These are phyloP conservation scores for Cryomyces minteri DNA, from an alignment of 495 filamentous ascomycete species.

Conservation along the genomic window DNA sequence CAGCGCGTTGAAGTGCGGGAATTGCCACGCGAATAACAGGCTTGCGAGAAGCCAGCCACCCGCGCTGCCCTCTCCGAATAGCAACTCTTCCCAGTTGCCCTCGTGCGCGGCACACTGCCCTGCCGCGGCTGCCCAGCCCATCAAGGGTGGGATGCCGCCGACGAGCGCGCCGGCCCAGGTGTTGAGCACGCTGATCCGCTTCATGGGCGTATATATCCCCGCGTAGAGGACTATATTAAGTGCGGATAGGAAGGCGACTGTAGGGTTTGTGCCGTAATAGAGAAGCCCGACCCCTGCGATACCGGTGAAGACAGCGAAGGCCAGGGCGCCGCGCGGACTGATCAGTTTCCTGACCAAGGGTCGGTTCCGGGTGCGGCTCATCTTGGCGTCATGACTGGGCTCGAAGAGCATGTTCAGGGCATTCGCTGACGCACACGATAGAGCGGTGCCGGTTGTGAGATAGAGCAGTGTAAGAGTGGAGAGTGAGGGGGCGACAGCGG, in stretches of 20 bases:
- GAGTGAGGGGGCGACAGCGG: slow-evolving; percentile 62
- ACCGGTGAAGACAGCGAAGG: slow-evolving; percentile 61
- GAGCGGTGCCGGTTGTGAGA: slow-evolving; percentile 74
- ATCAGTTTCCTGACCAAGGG: slow-evolving; percentile 76
- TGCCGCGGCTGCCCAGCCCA: slow-evolving; percentile 93
- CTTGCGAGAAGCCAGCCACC: slow-evolving; percentile 83
- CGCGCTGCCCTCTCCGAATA: slow-evolving; percentile 47
- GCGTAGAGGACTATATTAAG: slow-evolving; percentile 81
- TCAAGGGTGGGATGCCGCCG: slow-evolving; percentile 83
- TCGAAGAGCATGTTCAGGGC: slow-evolving; percentile 96
- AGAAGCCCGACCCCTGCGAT: slow-evolving; percentile 45
- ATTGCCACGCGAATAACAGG: slow-evolving; percentile 89
- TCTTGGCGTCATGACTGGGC: slow-evolving; percentile 73
- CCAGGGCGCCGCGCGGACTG: slow-evolving; percentile 48
- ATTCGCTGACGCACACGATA: slow-evolving; percentile 75
- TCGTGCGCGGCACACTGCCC: slow-evolving; percentile 68
- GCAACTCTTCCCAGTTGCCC: slow-evolving; percentile 53
- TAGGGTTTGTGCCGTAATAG: slow-evolving; percentile 86
- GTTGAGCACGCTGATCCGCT: slow-evolving; percentile 71
- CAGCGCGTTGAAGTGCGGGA: slow-evolving; percentile 91
- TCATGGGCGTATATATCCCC: slow-evolving; percentile 80
- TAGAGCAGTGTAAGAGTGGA: slow-evolving; percentile 81
- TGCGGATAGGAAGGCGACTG: slow-evolving; percentile 67
- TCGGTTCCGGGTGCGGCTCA: slow-evolving; percentile 78
- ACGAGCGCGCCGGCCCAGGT: slow-evolving; percentile 93